Evolutionary conservation across 1,284 basidiomycete species (phyloP).

Genomic region (Rhodotorula sp.): DNA sequence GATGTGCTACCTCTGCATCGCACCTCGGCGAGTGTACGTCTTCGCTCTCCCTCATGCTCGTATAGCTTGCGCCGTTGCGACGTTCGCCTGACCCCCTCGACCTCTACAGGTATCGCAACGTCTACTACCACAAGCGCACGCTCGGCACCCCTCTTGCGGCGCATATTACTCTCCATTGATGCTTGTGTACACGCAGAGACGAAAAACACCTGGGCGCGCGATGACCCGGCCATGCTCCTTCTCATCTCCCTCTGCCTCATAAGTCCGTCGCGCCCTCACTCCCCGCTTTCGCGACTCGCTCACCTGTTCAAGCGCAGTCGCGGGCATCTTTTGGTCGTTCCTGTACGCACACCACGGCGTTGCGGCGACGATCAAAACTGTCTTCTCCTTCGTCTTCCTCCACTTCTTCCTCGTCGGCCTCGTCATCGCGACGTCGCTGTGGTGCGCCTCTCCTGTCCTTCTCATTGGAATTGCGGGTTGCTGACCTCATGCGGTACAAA

Average conservation of each 20-base stretch:
- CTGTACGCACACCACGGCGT: slow-evolving; percentile 68
- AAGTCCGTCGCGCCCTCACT: slow-evolving; percentile 58
- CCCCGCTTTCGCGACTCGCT: slow-evolving; percentile 8
- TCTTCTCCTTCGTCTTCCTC: slow-evolving; percentile 75
- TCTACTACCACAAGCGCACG: slow-evolving; percentile 87
- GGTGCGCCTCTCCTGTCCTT: slow-evolving; percentile 57
- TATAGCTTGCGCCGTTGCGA: too few relatives aligned
- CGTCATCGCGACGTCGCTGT: slow-evolving; percentile 72
- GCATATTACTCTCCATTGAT: too few relatives aligned
- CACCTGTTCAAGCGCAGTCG: slow-evolving; percentile 56
- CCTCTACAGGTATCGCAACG: slow-evolving; percentile 67
- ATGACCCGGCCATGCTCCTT: slow-evolving; percentile 89
- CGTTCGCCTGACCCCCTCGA: neutral
- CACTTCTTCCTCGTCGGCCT: slow-evolving; percentile 80
- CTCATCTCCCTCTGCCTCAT: slow-evolving; percentile 74
- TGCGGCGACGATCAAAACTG: slow-evolving; percentile 64
- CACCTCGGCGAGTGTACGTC: slow-evolving; percentile 84
- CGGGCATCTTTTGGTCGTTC: slow-evolving; percentile 80
- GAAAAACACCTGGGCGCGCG: slow-evolving; percentile 96
- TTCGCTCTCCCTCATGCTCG: neutral
- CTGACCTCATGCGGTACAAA: neutral
- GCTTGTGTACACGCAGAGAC: slow-evolving; percentile 70
- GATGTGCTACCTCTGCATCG: slow-evolving; percentile 83
- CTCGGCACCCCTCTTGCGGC: too few relatives aligned
- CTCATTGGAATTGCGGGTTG: too few relatives aligned